Percentiles rank a stretch among this genome's conserved stretches.
These are phyloP conservation scores for Cyclotella cryptica DNA, from an alignment of 108 stramenopile species.

Conservation along the genomic window DNA sequence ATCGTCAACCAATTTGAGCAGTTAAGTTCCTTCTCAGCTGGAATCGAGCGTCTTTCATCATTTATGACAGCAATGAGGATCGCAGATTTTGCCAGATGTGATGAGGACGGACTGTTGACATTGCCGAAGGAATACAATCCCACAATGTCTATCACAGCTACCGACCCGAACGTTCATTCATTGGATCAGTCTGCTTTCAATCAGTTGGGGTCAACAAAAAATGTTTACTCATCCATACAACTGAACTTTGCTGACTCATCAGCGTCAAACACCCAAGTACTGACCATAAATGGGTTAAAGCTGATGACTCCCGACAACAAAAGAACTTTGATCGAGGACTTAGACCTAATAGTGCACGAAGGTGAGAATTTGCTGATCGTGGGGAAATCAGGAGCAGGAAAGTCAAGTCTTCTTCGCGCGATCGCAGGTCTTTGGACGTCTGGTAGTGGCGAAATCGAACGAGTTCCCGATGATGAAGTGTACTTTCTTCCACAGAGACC, in stretches of 20 bases:
- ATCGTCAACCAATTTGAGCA: constrained; percentile 96
- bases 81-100: constrained; percentile 57
- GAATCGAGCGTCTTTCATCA: constrained; percentile 84
- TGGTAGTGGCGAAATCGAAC: constrained; percentile 81
- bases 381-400: constrained; percentile 91
- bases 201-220: constrained; percentile 6
- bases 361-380: constrained; percentile 90
- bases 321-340: constrained; percentile 67
- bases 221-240: constrained; percentile 20
- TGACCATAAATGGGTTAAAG: constrained; percentile 62
- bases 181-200: not conserved
- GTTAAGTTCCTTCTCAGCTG: constrained; percentile 88
- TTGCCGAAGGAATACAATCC: constrained; percentile 34
- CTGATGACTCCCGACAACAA: constrained; percentile 84
- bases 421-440: constrained; percentile 94
- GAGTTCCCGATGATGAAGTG: constrained; percentile 75
- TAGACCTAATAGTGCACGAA: constrained; percentile 63
- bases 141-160: not conserved
- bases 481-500: constrained; percentile 97
- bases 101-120: constrained; percentile 44
- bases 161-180: not conserved
- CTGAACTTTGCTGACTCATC: constrained; percentile 41
- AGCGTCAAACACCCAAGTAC: constrained; percentile 31
- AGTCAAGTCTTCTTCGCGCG: constrained; percentile 84
- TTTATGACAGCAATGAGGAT: constrained; percentile 84